Evolutionary conservation across 1,139 yeast species (phyloP).

Genomic region (Magnusiomyces paraingens): DNA sequence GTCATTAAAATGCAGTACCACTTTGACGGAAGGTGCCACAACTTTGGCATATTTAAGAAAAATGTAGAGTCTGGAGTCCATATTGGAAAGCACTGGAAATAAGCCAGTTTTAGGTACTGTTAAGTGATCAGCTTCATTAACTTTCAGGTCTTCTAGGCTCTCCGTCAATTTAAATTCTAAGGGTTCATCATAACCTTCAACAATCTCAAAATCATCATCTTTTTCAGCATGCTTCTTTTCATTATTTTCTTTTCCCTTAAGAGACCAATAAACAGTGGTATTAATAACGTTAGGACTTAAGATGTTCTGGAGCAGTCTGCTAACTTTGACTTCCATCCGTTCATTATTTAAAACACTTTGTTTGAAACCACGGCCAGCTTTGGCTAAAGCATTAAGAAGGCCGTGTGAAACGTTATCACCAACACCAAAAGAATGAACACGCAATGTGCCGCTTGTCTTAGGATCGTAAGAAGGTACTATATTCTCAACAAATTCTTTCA

Average conservation of each 20-base stretch:
- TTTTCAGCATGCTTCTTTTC: background rate
- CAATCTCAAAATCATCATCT: slow-evolving; percentile 7
- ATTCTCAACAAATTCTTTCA: background rate
- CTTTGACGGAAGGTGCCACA: slow-evolving; percentile 7
- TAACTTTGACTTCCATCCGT: slow-evolving; percentile 12
- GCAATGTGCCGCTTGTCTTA: background rate
- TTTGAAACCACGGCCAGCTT: slow-evolving; percentile 9
- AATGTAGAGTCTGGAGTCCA: slow-evolving; percentile 7
- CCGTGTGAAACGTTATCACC: slow-evolving; percentile 13
- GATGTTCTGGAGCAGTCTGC: slow-evolving; percentile 5
- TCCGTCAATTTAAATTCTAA: background rate
- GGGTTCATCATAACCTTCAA: background rate
- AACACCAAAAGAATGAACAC: slow-evolving; percentile 12
- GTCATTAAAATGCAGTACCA: background rate
- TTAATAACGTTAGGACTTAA: slow-evolving; percentile 4
- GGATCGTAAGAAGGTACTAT: background rate
- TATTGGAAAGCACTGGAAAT: slow-evolving; percentile 4
- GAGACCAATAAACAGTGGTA: slow-evolving; percentile 7
- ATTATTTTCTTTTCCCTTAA: background rate
- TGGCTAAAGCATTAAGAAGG: slow-evolving; percentile 7
- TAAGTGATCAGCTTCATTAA: background rate
- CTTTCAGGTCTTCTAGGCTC: background rate
- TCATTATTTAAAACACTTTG: slow-evolving; percentile 9
- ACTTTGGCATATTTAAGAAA: slow-evolving; percentile 3
- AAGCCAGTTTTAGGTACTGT: slow-evolving; percentile 6